Evolutionary conservation across 768 basidiomycete genomes (phyloP).

Genomic region (Agrocybe pediades): DNA sequence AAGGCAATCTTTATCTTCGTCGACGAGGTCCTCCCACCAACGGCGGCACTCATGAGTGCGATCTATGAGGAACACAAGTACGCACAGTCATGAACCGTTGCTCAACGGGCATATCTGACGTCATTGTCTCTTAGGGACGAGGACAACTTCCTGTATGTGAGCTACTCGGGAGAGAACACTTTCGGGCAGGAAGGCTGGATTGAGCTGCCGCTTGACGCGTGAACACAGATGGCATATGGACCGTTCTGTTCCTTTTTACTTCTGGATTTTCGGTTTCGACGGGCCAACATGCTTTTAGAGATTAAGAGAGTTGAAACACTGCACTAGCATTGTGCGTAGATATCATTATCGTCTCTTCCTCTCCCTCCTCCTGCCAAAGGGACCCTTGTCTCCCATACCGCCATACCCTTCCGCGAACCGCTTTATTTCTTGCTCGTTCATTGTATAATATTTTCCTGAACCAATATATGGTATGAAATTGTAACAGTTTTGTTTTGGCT

Average conservation of each 20-base stretch:
- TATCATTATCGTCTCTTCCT: conserved; percentile 4
- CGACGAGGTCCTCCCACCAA: conserved; percentile 97
- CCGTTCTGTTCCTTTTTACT: conserved; percentile 9
- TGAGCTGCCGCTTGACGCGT: conserved; percentile 48
- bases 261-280: conserved; percentile 5
- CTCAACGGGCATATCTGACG: conserved; percentile 24
- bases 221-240: conserved; percentile 16
- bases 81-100: conserved; percentile 29
- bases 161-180: conserved; percentile 98
- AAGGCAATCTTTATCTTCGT: conserved; percentile 99
- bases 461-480: conserved; percentile 23
- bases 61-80: conserved; percentile 99
- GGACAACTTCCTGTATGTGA: conserved; percentile 98
- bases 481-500: conserved; percentile 14
- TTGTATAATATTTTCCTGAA: conserved; percentile 22
- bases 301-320: conserved; percentile 12
- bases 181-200: conserved; percentile 67
- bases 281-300: conserved; percentile 15
- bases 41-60: conserved; percentile 96
- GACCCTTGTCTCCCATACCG: conserved; percentile 16
- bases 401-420: conserved; percentile 23
- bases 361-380: conserved; percentile 5
- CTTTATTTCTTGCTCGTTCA: conserved; percentile 6
- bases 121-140: conserved; percentile 75
- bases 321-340: conserved; percentile 12